phyloP scores from a whole-genome alignment of 2,329 filamentous ascomycete species.

The Pseudocercospora crystallina region DNA sequence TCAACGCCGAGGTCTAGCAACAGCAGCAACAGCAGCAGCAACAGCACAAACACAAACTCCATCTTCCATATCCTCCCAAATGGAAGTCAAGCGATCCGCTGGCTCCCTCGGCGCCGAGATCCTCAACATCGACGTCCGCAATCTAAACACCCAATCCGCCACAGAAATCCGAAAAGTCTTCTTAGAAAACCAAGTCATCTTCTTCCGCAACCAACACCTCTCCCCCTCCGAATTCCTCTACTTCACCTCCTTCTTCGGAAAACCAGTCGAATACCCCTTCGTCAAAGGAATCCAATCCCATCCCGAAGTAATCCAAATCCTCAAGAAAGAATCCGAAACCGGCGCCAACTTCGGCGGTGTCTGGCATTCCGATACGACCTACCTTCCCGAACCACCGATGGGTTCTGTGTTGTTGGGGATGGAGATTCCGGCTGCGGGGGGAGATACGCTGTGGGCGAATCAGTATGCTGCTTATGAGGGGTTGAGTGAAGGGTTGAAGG shows the following conservation, averaged over 20 bases:
- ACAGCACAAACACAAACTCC: background rate
- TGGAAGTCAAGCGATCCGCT: constrained; percentile 16
- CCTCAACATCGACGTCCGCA: constrained; percentile 66
- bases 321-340: constrained; percentile 26
- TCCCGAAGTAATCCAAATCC: constrained; percentile 27
- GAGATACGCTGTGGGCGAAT: constrained; percentile 81
- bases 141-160: constrained; percentile 64
- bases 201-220: constrained; percentile 72
- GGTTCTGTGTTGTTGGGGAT: constrained; percentile 23
- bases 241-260: constrained; percentile 76
- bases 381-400: constrained; percentile 26
- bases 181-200: constrained; percentile 72
- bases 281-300: constrained; percentile 26
- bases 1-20: no score
- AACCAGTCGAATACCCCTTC: constrained; percentile 50
- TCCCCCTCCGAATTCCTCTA: constrained; percentile 67
- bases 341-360: constrained; percentile 28
- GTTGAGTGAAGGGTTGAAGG: constrained; percentile 75
- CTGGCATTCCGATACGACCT: constrained; percentile 28
- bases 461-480: constrained; percentile 76
- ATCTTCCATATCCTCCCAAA: background rate
- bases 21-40: no score
- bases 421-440: constrained; percentile 51
- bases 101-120: constrained; percentile 66
- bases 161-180: constrained; percentile 72